phyloP scores from a whole-genome alignment of 768 basidiomycete genomes.

The Termitomyces heimii region DNA sequence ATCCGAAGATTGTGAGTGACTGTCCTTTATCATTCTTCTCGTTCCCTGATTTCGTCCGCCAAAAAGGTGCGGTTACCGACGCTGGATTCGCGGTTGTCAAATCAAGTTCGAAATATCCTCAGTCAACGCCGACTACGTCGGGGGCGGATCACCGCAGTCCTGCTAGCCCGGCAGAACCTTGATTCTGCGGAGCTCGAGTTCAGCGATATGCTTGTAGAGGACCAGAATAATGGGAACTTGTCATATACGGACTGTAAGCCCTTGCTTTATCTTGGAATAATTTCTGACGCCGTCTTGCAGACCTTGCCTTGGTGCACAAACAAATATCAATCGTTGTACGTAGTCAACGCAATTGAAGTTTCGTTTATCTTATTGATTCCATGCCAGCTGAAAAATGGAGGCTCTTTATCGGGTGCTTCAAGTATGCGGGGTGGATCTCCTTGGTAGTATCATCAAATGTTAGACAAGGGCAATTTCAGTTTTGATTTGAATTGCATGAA shows the following conservation, averaged over 20 bases:
- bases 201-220: conserved; percentile 95
- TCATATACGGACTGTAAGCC: conserved; percentile 83
- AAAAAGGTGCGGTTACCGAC: conserved; percentile 62
- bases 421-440: conserved; percentile 32
- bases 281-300: conserved; percentile 21
- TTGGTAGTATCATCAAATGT: conserved; percentile 25
- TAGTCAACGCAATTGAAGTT: conserved; percentile 13
- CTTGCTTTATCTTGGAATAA: background rate
- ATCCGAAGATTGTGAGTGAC: conserved; percentile 58
- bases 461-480: conserved; percentile 20
- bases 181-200: conserved; percentile 94
- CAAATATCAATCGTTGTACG: conserved; percentile 42
- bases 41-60: background rate
- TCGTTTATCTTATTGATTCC: background rate
- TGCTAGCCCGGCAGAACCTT: conserved; percentile 85
- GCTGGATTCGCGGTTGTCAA: conserved; percentile 70
- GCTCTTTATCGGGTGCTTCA: conserved; percentile 29
- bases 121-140: conserved; percentile 54
- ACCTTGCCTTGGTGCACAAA: conserved; percentile 42
- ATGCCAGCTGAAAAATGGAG: conserved; percentile 31
- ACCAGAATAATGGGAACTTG: conserved; percentile 94
- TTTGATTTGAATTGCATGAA: conserved; percentile 12
- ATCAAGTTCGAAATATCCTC: conserved; percentile 84
- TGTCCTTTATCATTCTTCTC: background rate
- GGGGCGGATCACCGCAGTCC: conserved; percentile 48